Evolutionary conservation across 805 yeast species (phyloP).

Genomic region (Wickerhamiella brachini): DNA sequence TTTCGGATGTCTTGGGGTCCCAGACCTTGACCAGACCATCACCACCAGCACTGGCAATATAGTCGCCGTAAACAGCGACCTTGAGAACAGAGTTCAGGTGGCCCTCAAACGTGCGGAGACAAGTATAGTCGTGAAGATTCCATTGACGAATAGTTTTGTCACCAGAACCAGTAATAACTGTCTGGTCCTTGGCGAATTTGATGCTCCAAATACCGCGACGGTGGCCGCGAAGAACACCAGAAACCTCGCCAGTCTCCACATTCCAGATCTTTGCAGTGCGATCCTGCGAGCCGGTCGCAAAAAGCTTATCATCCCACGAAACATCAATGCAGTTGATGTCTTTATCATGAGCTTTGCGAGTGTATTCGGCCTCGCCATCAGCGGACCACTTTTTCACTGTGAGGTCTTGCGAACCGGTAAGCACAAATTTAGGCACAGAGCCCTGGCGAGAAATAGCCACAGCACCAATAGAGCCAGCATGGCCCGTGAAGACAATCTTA

Average conservation of each 20-base stretch:
- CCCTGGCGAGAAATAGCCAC: conserved; percentile 49
- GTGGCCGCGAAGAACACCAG: conserved; percentile 79
- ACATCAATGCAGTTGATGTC: conserved; percentile 84
- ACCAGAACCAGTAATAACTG: conserved; percentile 69
- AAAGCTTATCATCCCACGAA: conserved; percentile 75
- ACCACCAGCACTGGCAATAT: conserved; percentile 64
- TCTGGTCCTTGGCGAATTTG: conserved; percentile 65
- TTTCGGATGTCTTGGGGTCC: conserved; percentile 68
- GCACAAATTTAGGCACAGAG: conserved; percentile 45
- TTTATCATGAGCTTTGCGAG: conserved; percentile 93
- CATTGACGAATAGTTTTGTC: conserved; percentile 84
- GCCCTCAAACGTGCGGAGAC: conserved; percentile 79
- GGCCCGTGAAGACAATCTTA: conserved; percentile 66
- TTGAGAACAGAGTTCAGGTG: conserved; percentile 88
- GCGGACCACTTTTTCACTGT: conserved; percentile 79
- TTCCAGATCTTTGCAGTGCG: conserved; percentile 87
- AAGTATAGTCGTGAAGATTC: conserved; percentile 67
- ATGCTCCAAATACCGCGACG: conserved; percentile 92
- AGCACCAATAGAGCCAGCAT: conserved; percentile 75
- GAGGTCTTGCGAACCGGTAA: conserved; percentile 77
- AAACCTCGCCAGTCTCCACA: conserved; percentile 67
- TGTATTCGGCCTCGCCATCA: conserved; percentile 48
- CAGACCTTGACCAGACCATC: conserved; percentile 89
- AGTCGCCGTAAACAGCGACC: conserved; percentile 50
- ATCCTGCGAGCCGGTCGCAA: conserved; percentile 93